Percentiles rank a stretch among this genome's conserved stretches.
Evolutionary conservation across 768 basidiomycete species (phyloP).

Genomic region (Mycena leptocephala): DNA sequence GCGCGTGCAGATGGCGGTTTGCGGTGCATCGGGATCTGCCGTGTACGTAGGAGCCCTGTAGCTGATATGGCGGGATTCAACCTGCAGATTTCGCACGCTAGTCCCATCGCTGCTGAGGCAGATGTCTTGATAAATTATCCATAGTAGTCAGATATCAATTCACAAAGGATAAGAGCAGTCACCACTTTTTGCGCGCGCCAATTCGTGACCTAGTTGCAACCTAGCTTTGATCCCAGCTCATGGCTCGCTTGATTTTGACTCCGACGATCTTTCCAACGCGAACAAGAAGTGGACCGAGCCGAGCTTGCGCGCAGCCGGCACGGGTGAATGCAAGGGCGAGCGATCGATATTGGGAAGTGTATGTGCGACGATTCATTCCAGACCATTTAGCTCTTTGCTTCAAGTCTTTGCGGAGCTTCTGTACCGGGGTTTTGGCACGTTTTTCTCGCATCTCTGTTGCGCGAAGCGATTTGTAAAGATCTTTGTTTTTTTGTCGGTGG

Average conservation of each 20-base stretch:
- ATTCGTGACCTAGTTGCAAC: too few species aligned
- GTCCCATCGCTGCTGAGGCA: constrained; percentile 30
- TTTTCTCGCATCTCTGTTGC: neutral
- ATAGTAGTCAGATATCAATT: neutral
- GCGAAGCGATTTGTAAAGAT: too few species aligned
- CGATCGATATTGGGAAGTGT: neutral
- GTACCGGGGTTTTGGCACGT: neutral
- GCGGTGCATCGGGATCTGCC: neutral
- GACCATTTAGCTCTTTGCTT: neutral
- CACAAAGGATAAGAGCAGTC: neutral
- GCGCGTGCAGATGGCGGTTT: neutral
- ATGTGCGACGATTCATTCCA: neutral
- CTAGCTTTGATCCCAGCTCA: too few species aligned
- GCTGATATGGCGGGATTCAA: constrained; percentile 28
- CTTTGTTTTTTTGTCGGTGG: neutral
- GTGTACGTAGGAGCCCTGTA: constrained; percentile 8
- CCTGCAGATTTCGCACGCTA: constrained; percentile 28
- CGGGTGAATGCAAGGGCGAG: neutral
- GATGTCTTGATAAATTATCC: neutral
- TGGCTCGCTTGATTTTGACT: neutral
- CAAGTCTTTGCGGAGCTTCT: neutral
- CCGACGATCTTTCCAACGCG: constrained; percentile 3
- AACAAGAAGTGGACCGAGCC: neutral
- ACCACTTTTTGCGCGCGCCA: neutral
- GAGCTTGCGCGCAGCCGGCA: too few species aligned